Evolutionary conservation across 2,329 filamentous ascomycete genomes (phyloP).

Genomic region (Fusarium siculi): DNA sequence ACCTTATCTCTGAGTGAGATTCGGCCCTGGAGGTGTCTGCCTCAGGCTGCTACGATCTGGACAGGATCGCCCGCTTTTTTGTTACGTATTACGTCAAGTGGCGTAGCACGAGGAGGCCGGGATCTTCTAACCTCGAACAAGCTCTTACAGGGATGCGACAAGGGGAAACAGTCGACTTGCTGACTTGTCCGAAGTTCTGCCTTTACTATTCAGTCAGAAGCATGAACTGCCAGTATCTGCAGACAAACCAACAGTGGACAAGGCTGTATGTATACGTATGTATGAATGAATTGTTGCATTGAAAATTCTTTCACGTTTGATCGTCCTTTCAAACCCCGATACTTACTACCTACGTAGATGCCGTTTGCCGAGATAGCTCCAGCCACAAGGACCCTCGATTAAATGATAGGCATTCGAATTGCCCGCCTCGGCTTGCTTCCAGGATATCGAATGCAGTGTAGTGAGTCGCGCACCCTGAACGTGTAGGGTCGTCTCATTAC

Average conservation of each 20-base stretch:
- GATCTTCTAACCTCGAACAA: conserved; percentile 11
- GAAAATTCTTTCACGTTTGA: background rate
- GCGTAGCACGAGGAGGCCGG: conserved; percentile 28
- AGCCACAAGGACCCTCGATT: conserved; percentile 7
- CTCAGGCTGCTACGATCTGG: conserved; percentile 12
- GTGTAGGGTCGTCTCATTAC: background rate
- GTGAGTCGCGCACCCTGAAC: background rate
- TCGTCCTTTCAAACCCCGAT: background rate
- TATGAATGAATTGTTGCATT: background rate
- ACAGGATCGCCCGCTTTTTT: conserved; percentile 10
- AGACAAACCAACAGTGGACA: background rate
- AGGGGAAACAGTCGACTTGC: background rate
- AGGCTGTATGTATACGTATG: background rate
- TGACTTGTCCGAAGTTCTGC: background rate
- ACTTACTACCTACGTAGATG: background rate
- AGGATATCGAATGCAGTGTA: background rate
- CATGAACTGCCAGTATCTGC: background rate
- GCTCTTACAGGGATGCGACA: conserved; percentile 9
- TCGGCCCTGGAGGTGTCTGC: background rate
- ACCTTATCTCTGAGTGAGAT: conserved; percentile 8
- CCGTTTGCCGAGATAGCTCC: conserved; percentile 12
- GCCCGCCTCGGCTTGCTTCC: background rate
- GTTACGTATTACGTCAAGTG: conserved; percentile 41
- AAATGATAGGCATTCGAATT: conserved; percentile 10
- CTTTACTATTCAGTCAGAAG: background rate